These are phyloP conservation scores for Saccharomycopsis crataegensis DNA, from an alignment of 1,139 yeast genomes.

Conservation along the genomic window DNA sequence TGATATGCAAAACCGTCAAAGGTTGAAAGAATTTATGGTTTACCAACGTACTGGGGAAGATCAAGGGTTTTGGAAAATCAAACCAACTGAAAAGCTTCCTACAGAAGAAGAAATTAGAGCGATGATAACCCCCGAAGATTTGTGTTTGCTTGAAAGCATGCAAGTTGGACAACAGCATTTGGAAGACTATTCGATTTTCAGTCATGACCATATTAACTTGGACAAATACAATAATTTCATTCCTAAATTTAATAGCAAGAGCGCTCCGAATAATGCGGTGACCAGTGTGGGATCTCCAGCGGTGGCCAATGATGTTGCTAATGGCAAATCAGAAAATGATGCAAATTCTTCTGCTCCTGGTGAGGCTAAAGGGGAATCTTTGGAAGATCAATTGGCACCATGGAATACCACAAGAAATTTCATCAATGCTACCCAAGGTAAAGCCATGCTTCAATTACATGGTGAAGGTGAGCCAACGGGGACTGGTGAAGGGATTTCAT, in stretches of 20 bases:
- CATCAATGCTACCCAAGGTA: slow-evolving; percentile 89
- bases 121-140: slow-evolving; percentile 93
- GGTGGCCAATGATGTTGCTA: slow-evolving; percentile 7
- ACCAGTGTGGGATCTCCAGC: background rate
- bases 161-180: slow-evolving; percentile 82
- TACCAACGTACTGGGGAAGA: slow-evolving; percentile 93
- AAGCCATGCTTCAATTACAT: slow-evolving; percentile 91
- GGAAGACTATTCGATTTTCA: slow-evolving; percentile 62
- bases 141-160: slow-evolving; percentile 83
- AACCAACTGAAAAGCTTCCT: slow-evolving; percentile 64
- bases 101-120: slow-evolving; percentile 69
- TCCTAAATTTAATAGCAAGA: slow-evolving; percentile 9
- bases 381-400: slow-evolving; percentile 85
- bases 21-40: slow-evolving; percentile 96
- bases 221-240: slow-evolving; percentile 8
- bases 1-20: slow-evolving; percentile 94
- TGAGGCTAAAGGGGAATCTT: slow-evolving; percentile 35
- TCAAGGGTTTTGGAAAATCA: slow-evolving; percentile 93
- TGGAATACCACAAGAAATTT: slow-evolving; percentile 93
- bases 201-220: slow-evolving; percentile 24
- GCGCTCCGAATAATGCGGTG: background rate
- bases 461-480: slow-evolving; percentile 98
- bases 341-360: slow-evolving; percentile 20
- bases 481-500: slow-evolving; percentile 84
- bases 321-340: slow-evolving; percentile 26